These are phyloP conservation scores for Epichloe glyceriae DNA, from an alignment of 2,329 filamentous ascomycete species.

Conservation along the genomic window DNA sequence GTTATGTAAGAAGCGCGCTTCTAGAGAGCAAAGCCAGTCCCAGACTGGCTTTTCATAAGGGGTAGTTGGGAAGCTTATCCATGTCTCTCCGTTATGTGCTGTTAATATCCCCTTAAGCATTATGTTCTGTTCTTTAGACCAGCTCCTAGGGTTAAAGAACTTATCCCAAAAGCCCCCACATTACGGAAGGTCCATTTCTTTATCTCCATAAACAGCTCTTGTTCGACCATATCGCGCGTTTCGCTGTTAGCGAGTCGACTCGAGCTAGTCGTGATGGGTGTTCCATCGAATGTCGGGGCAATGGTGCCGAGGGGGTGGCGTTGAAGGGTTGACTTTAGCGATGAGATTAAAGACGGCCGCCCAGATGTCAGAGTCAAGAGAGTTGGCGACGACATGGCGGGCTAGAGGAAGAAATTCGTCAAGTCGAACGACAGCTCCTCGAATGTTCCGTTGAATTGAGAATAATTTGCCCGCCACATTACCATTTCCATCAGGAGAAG, in stretches of 20 bases:
- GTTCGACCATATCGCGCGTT: constrained; percentile 5
- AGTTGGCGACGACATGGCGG: too few relatives aligned
- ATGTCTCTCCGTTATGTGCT: constrained; percentile 8
- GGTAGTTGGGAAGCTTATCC: constrained; percentile 6
- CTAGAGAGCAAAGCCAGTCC: constrained; percentile 1
- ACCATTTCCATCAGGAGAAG: too few relatives aligned
- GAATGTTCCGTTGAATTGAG: too few relatives aligned
- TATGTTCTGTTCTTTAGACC: constrained; percentile 4
- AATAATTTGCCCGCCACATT: too few relatives aligned
- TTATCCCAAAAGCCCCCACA: constrained; percentile 9
- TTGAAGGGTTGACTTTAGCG: too few relatives aligned
- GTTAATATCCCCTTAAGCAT: constrained; percentile 4
- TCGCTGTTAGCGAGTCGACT: constrained; percentile 7
- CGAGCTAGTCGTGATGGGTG: constrained; percentile 3
- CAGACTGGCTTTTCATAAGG: constrained; percentile 5
- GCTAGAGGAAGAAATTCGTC: too few relatives aligned
- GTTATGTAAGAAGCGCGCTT: constrained; percentile 5
- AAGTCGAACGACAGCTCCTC: too few relatives aligned
- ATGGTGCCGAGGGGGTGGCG: neutral
- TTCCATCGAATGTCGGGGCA: constrained; percentile 2
- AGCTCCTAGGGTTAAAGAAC: constrained; percentile 8
- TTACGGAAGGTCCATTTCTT: constrained; percentile 8
- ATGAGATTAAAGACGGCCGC: too few relatives aligned
- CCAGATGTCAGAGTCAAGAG: too few relatives aligned
- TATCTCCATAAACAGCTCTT: constrained; percentile 7